Conservation (phyloP, 257 asterid species). For the Forsythia suspensa region DNA sequence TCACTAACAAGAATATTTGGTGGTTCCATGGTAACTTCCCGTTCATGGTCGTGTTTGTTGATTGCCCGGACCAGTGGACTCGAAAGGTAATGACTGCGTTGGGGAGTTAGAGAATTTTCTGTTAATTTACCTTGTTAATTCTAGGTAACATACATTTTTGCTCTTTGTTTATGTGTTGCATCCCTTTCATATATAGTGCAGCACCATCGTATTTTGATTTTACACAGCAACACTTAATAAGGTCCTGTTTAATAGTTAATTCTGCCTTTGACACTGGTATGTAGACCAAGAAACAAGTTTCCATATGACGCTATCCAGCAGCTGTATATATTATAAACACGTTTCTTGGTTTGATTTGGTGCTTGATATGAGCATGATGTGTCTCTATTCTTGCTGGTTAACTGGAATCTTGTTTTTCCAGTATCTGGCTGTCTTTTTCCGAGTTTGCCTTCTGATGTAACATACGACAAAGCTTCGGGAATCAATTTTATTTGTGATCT, state of each 20-base stretch:
- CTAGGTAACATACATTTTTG: no score
- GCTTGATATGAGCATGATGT: background rate
- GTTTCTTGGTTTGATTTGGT: no score
- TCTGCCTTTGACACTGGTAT: no score
- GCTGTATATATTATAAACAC: no score
- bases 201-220: no score
- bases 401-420: background rate
- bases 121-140: no score
- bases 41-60: background rate
- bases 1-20: background rate
- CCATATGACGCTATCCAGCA: no score
- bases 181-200: no score
- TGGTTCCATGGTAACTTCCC: background rate
- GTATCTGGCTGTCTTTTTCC: constrained; percentile 81
- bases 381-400: background rate
- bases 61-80: constrained; percentile 20
- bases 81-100: constrained; percentile 27
- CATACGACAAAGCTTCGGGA: constrained; percentile 53
- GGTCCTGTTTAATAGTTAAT: no score
- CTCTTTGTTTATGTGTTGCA: no score
- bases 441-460: constrained; percentile 88
- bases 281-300: no score
- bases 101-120: background rate
- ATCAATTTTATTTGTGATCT: constrained; percentile 89
- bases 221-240: no score